Conservation (phyloP, 139 green algal genomes). For the Picochlorum sp. region DNA sequence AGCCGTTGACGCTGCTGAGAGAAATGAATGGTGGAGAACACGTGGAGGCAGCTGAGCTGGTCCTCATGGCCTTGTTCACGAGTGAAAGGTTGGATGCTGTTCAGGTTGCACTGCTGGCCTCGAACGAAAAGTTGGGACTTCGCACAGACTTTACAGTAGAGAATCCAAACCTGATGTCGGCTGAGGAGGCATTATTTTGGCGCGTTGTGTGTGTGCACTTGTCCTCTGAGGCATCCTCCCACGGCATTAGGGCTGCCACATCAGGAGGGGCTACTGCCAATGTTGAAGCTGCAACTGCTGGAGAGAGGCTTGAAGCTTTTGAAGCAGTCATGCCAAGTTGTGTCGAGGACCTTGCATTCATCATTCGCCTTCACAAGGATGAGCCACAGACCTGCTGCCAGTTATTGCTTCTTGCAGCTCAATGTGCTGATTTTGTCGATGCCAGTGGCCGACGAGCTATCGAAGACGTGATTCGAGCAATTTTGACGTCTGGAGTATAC, state of each 20-base stretch:
- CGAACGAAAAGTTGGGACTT: constrained; percentile 23
- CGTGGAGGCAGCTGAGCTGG: constrained; percentile 30
- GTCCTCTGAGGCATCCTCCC: constrained; percentile 10
- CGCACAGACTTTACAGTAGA: constrained; percentile 8
- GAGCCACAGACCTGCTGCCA: constrained; percentile 37
- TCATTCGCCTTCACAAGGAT: constrained; percentile 25
- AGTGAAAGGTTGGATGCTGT: constrained; percentile 17
- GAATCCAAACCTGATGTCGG: constrained; percentile 5
- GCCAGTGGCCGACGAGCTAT: constrained; percentile 21
- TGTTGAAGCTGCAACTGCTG: constrained; percentile 30
- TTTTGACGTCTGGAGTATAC: neutral
- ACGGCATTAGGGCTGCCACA: constrained; percentile 34
- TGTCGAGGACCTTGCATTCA: constrained; percentile 23
- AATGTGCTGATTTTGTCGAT: constrained; percentile 41
- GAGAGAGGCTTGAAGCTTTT: constrained; percentile 40
- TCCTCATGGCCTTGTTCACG: constrained; percentile 31
- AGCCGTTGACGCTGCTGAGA: constrained; percentile 31
- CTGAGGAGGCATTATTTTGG: constrained; percentile 36
- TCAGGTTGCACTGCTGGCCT: constrained; percentile 17
- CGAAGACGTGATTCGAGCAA: constrained; percentile 19
- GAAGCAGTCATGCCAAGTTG: constrained; percentile 39
- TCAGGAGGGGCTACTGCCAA: constrained; percentile 19
- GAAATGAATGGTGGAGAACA: constrained; percentile 30
- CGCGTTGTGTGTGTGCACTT: constrained; percentile 37
- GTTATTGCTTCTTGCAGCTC: constrained; percentile 34